Evolutionary conservation across 2,329 filamentous ascomycete genomes (phyloP).

Genomic region (Aspergillus tamarii): DNA sequence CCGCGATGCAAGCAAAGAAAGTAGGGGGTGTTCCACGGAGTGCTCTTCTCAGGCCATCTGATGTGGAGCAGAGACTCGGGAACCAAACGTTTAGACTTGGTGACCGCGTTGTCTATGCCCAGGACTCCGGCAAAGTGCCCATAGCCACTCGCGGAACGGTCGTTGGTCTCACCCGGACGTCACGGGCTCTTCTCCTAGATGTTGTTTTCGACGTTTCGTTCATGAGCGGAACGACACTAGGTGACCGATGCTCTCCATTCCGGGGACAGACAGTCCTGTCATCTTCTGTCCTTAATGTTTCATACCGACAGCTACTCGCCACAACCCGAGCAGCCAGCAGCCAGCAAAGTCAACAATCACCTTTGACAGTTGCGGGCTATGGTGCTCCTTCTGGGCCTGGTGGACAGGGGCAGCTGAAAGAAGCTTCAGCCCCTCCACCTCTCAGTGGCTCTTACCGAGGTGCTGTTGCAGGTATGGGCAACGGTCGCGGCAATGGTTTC

Average conservation of each 20-base stretch:
- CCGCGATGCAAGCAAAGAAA: conserved; percentile 65
- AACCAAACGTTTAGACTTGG: conserved; percentile 83
- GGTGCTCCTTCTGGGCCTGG: conserved; percentile 61
- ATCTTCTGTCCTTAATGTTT: conserved; percentile 86
- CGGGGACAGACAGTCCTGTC: conserved; percentile 88
- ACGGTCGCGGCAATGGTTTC: conserved; percentile 37
- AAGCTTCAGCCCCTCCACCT: conserved; percentile 60
- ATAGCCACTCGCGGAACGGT: conserved; percentile 91
- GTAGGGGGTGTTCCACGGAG: conserved; percentile 81
- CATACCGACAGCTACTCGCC: conserved; percentile 77
- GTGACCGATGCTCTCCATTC: conserved; percentile 89
- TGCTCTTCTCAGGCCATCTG: conserved; percentile 87
- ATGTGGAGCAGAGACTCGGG: conserved; percentile 90
- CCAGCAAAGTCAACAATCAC: conserved; percentile 56
- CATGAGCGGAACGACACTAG: conserved; percentile 94
- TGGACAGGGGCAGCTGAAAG: conserved; percentile 63
- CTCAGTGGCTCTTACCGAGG: conserved; percentile 62
- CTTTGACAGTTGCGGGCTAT: conserved; percentile 59
- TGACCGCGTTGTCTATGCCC: conserved; percentile 89
- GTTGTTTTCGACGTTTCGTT: conserved; percentile 93
- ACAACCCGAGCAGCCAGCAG: conserved; percentile 45
- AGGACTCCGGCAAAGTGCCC: conserved; percentile 90
- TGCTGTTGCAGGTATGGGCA: conserved; percentile 54
- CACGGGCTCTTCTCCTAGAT: conserved; percentile 80
- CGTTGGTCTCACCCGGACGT: conserved; percentile 88